Evolutionary conservation across 106 monocot species (phyloP).

Genomic region (Phalaenopsis equestris): DNA sequence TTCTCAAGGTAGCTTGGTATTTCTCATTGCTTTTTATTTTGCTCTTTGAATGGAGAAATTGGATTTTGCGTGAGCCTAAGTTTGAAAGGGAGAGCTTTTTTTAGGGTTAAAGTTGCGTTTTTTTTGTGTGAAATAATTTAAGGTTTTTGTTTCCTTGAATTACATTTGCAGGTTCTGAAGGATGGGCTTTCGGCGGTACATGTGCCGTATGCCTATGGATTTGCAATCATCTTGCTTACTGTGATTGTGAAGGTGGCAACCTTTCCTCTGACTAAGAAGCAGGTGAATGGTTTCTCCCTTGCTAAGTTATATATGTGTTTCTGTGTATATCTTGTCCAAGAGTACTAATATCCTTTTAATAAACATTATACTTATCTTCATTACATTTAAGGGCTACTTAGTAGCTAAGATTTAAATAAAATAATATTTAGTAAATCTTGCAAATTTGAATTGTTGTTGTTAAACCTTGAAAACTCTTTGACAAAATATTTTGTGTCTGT

Average conservation of each 20-base stretch:
- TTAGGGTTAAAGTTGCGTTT: not conserved
- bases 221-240: slow-evolving; percentile 94
- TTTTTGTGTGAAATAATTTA: not conserved
- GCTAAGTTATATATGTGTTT: no score
- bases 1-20: slow-evolving; percentile 55
- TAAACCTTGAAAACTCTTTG: no score
- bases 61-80: not conserved
- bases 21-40: not conserved
- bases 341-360: no score
- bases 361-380: no score
- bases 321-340: no score
- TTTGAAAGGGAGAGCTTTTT: not conserved
- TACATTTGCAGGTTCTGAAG: slow-evolving; percentile 63
- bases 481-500: no score
- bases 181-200: slow-evolving; percentile 74
- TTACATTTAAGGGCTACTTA: no score
- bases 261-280: slow-evolving; percentile 79
- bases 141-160: not conserved
- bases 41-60: not conserved
- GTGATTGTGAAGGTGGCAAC: slow-evolving; percentile 82
- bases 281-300: slow-evolving; percentile 34
- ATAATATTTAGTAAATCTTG: no score
- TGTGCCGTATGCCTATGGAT: slow-evolving; percentile 88
- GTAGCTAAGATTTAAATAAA: no score
- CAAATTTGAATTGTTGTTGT: no score